Base-by-base conservation (phyloP, 2,329 filamentous ascomycete genomes). In the Dothidotthia symphoricarpi region DNA sequence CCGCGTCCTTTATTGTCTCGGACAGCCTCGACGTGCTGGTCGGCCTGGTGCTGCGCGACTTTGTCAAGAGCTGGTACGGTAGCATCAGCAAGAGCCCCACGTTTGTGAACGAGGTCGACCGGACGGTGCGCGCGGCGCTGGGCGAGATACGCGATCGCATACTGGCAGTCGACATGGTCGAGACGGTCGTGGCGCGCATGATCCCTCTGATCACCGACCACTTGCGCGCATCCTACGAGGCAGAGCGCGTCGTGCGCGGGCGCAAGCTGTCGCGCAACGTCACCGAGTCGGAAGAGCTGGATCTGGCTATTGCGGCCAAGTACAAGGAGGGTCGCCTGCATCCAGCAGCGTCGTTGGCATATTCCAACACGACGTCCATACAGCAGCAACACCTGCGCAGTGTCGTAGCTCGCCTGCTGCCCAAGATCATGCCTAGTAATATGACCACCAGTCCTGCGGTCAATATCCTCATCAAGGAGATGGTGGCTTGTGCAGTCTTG, bases 211-310 rank as follows among this genome's bases (percentile, higher is more conserved):
- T 98, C 51, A 97, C 91, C 19, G 76, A 81, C 8, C 93, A 98
- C 67, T 81, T 98, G 55, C 86, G 81, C 51, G 88, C 95, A 51
- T 95, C 95, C 55, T 88, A 90, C 64, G 83, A 93, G 49, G 93
- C 93, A 1, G 93, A 98, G 70, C 80, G 85, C 40, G 78, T 82
- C 7, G 87, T 98, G 9, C 80, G 91, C 36, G 94, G 94, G 10
- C 86, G 83, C 63, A 88, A 95, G 66, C 73, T 97, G 39, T 93
- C 89, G 54, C 82, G 88, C 35, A 89, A 85, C 49, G 83, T 98
- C 38, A 97, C 94, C 3, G 93, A 98, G 69, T 95, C 90, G 1
- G 91, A 96, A 61, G 93, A 98, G 75, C 74, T 98, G 55, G 90
- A 97, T 66, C 75, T 95, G 51, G 93, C 93, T 2, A 95, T 98